Conservation (phyloP, 73 alveolate species). For the Loxodes magnus region DNA sequence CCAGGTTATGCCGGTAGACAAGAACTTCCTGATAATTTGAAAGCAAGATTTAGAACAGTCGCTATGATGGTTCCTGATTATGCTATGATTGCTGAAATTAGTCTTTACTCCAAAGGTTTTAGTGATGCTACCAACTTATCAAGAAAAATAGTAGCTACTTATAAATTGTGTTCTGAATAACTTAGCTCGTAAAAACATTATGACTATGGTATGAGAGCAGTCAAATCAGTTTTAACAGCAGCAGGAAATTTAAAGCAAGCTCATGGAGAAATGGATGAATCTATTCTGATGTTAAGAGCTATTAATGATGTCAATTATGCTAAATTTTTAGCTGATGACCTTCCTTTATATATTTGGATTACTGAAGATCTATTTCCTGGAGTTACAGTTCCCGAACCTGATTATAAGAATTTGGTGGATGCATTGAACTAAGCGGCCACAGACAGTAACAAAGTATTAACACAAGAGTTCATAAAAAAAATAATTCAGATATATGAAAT, state of each 20-base stretch:
- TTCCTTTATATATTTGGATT: slow-evolving; percentile 92
- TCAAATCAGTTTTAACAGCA: slow-evolving; percentile 85
- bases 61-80: slow-evolving; percentile 98
- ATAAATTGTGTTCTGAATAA: slow-evolving; percentile 92
- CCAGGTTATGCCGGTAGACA: slow-evolving; percentile 98
- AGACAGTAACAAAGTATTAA: slow-evolving; percentile 73
- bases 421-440: slow-evolving; percentile 60
- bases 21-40: slow-evolving; percentile 93
- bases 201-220: slow-evolving; percentile 97
- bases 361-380: slow-evolving; percentile 98
- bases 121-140: slow-evolving; percentile 88
- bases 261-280: slow-evolving; percentile 72
- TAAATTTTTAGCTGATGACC: slow-evolving; percentile 91
- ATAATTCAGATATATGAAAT: slow-evolving; percentile 95
- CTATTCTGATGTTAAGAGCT: slow-evolving; percentile 92
- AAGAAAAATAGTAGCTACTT: slow-evolving; percentile 86
- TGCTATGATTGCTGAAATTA: slow-evolving; percentile 94
- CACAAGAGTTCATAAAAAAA: slow-evolving; percentile 85
- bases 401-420: slow-evolving; percentile 79
- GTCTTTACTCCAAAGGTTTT: slow-evolving; percentile 93
- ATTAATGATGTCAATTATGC: slow-evolving; percentile 97
- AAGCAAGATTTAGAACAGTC: slow-evolving; percentile 93
- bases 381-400: slow-evolving; percentile 92
- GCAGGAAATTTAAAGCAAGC: slow-evolving; percentile 90
- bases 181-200: slow-evolving; percentile 92